Base-by-base conservation (phyloP, 2,329 filamentous ascomycete species). In the Clarireedia paspali region DNA sequence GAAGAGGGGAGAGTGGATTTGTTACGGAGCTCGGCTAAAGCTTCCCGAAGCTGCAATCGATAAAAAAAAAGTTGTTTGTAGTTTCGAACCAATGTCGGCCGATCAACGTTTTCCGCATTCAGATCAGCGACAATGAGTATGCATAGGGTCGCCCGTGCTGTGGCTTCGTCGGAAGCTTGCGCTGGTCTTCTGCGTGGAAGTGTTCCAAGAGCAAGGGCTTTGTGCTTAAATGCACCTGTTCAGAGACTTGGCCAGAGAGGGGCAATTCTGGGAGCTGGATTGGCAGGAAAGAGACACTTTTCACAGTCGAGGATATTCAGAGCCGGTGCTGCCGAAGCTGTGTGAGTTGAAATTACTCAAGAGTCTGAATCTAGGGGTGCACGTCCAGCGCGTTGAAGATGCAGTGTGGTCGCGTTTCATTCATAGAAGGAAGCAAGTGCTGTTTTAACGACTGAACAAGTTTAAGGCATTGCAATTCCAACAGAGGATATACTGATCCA, bases 221-320 rank as follows among this genome's bases (percentile, higher is more conserved):
- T 66, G 47, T 67, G 64, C 60, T 63, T 66, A 52, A 66, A 66
- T 63, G 60, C 65, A 58, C 59, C 60, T 34, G 60, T 48, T 61
- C 52, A 53, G 47, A 54, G 59, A 34, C 42, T 59, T 10, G 54
- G 53, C 42, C 50, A 55, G 50, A 48, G 56, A 48, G 58, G 55
- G 26, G 50, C 49, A 55, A 56, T 57, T 34, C 55, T 60, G 38
- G 58, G 58, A 51, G 61, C 39, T 46, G 42, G 53, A 14, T 30
- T 56, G 6, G 34, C 49, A 53, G 47, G 59, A 15, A 59, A 60
- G 53, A 66, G 67, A 62, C 61, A 59, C 36, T 68, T 69, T 51
- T 69, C 66, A 15, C 60, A 63, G 48, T 59, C 66, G 40, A 62
- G 60, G 49, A 58, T 56, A 49, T 40, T 60, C 48, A 59, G 62